Evolutionary conservation across 2,329 filamentous ascomycete genomes (phyloP), one percentile per base, ranked within the genome.

Genomic region (Aspergillus sp.): DNA sequence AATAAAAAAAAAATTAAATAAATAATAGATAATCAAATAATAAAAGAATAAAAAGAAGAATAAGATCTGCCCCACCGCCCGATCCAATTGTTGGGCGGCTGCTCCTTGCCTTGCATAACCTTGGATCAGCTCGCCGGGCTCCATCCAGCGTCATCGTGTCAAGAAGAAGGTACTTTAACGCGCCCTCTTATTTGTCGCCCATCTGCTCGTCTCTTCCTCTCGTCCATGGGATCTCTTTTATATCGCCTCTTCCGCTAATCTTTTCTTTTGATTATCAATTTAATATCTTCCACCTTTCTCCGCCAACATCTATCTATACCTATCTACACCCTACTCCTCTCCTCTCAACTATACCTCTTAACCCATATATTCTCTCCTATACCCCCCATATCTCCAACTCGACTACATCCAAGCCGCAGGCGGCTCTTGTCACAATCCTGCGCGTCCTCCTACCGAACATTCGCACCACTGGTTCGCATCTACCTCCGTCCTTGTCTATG

Each of bases 41-140:
- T 47, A 34, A 29, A 25, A 49, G 45, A 10, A 44, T 40, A 45
- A 47, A 29, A 49, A 25, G 9, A 45, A 50, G 41, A 40, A 44
- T n/a, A 52, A 55, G 58, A 59, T 58, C 56, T 58, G 56, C 51
- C 53, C 58, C 53, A 58, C 56, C 44, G 20, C 54, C 50, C 53
- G 57, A 56, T 56, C 58, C 58, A 61, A 61, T 61, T 61, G 55
- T 56, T 57, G 49, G 50, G 54, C 54, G 55, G 56, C 57, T 46
- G n/a, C 52, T 59, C 55, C 56, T 52, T 58, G 19, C 61, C 60
- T 63, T 64, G 61, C 61, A 63, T 63, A 63, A 61, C 57, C 60
- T 63, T 64, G 60, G 60, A 62, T 64, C 59, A 62, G 60, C 58
- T 62, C 53, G 59, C 53, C 40, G n/a, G 40, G n/a, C 40, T 42